Evolutionary conservation across 805 yeast genomes (phyloP), one percentile per base, ranked within the genome.

Genomic region (Saccharomyces mikatae): DNA sequence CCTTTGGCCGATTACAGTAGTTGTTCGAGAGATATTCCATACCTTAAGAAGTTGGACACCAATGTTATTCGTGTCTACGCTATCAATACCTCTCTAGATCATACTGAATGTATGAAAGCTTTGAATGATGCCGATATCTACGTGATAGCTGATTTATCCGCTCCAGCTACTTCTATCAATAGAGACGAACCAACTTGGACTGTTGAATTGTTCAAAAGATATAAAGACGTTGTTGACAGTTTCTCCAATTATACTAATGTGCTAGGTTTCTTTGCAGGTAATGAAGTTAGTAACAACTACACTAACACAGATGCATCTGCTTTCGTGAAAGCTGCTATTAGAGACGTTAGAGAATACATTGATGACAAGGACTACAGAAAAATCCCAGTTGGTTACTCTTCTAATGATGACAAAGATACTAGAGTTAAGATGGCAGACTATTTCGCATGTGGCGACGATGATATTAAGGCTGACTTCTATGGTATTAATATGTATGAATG

Each of bases 401-500:
- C 92, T 50, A 86, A 85, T 65, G 92, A 87, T 71, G 91, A 86
- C 68, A 67, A 78, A 41, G 76, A 74, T 13, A 85, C 86, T 56
- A 80, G 92, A 76, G 81, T 80, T 51, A 63, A 75, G 48, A 75
- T 86, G 62, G 91, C 91, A 55, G 87, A 84, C 62, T 87, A 83
- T 72, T 87, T 87, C 63, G 78, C 83, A 47, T 87, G 94, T 76
- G 92, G 92, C 72, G 81, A 77, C 57, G 74, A 69, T 6, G 83
- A 77, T 53, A 83, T 69, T 22, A 76, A 76, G 61, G 90, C 89
- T 56, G 94, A 87, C 71, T 87, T 87, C 78, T 87, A 86, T 69
- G 94, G 94, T 79, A 83, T 86, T 70, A 87, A 87, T 80, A 86
- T 86, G 89, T 87, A 87, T 76, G 89, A 85, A 75, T 87, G 94